These are phyloP conservation scores for Claviceps pazoutovae DNA, from an alignment of 2,329 filamentous ascomycete genomes.

Conservation along the genomic window DNA sequence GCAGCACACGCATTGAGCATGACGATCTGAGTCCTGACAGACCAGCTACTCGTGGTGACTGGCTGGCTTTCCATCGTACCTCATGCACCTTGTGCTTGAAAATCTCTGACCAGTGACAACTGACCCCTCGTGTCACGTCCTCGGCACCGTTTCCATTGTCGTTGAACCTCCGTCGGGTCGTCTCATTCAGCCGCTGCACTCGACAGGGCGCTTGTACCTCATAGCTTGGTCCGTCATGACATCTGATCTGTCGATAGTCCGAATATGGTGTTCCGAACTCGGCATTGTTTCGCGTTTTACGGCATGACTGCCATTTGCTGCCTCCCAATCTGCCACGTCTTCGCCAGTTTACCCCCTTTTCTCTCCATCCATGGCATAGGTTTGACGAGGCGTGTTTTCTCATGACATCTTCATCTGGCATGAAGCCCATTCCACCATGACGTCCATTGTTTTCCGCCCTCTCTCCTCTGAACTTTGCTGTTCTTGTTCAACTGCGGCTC, in stretches of 20 bases:
- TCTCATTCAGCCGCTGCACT: background rate
- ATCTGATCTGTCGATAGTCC: background rate
- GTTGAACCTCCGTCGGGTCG: background rate
- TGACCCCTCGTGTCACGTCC: background rate
- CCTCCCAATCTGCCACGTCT: background rate
- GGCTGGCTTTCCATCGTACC: too few relatives aligned
- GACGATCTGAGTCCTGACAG: too few relatives aligned
- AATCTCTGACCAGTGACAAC: background rate
- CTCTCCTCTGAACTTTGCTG: conserved; percentile 19
- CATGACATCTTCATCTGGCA: conserved; percentile 10
- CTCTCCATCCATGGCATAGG: background rate
- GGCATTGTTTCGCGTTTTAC: background rate
- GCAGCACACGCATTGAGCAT: too few relatives aligned
- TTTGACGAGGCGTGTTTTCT: background rate
- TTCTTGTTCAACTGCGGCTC: conserved; percentile 11
- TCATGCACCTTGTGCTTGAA: background rate
- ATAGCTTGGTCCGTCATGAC: background rate
- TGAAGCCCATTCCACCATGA: conserved; percentile 20
- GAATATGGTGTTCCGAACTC: background rate
- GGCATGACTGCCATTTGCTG: background rate
- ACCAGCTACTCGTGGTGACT: too few relatives aligned
- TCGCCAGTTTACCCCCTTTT: background rate
- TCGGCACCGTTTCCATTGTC: background rate
- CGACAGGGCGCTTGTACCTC: background rate
- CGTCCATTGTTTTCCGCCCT: conserved; percentile 20